phyloP scores from a whole-genome alignment of 805 yeast genomes.

The Metschnikowia santaceciliae region DNA sequence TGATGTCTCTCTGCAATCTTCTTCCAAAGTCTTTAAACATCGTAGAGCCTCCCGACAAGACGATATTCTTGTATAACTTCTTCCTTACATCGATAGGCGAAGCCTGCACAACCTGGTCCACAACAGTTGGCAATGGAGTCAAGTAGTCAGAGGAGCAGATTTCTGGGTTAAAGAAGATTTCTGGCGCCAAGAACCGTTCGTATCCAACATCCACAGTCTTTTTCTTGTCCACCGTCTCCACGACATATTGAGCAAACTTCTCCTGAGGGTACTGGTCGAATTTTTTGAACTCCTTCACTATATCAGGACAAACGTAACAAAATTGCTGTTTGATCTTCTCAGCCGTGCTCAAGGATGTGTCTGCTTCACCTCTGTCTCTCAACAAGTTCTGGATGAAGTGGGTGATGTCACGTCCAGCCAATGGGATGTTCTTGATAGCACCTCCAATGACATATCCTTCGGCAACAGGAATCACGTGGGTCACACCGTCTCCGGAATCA shows the following conservation, averaged over 20 bases:
- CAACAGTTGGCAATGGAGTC: conserved; percentile 94
- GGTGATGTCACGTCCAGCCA: conserved; percentile 98
- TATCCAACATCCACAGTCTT: conserved; percentile 88
- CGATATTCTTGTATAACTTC: conserved; percentile 92
- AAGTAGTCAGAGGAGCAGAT: conserved; percentile 92
- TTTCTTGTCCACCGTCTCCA: conserved; percentile 70
- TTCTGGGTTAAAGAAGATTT: conserved; percentile 96
- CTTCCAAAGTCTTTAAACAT: conserved; percentile 99
- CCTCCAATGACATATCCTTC: conserved; percentile 98
- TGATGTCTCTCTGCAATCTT: conserved; percentile 92
- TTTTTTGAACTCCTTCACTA: conserved; percentile 91
- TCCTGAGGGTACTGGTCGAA: conserved; percentile 88
- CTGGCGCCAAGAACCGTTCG: conserved; percentile 98
- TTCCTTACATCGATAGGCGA: conserved; percentile 98
- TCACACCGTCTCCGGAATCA: conserved; percentile 98
- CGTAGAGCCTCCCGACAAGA: conserved; percentile 94
- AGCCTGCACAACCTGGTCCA: conserved; percentile 90
- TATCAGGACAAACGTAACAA: conserved; percentile 97
- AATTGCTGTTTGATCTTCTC: conserved; percentile 95
- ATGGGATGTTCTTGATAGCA: conserved; percentile 94
- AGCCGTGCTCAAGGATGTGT: conserved; percentile 91
- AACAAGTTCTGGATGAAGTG: conserved; percentile 86
- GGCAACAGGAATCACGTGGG: conserved; percentile 98
- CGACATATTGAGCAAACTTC: conserved; percentile 88
- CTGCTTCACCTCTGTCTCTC: conserved; percentile 95